phyloP scores from a whole-genome alignment of 495 filamentous ascomycete genomes.

The Aspergillus haitiensis region DNA sequence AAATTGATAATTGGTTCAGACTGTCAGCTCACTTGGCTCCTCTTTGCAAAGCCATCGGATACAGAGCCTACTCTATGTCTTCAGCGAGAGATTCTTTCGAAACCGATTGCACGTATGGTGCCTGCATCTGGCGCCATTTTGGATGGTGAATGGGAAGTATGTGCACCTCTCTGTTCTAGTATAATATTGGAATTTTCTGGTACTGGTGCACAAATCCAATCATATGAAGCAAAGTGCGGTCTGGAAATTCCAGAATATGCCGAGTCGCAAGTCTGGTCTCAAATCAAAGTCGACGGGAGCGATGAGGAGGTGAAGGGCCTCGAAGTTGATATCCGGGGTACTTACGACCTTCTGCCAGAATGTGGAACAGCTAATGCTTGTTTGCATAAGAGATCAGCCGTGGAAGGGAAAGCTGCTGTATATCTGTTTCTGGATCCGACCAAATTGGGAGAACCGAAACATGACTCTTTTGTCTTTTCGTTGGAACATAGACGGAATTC shows the following conservation, averaged over 20 bases:
- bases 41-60: constrained; percentile 50
- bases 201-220: constrained; percentile 23
- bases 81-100: constrained; percentile 47
- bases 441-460: constrained; percentile 39
- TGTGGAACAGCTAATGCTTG: constrained; percentile 67
- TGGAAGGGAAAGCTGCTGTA: constrained; percentile 30
- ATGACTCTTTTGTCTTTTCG: constrained; percentile 69
- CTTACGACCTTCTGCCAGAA: constrained; percentile 54
- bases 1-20: constrained; percentile 47
- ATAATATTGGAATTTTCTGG: constrained; percentile 27
- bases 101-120: constrained; percentile 57
- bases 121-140: constrained; percentile 32
- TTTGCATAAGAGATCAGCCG: constrained; percentile 50
- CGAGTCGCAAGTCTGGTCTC: constrained; percentile 43
- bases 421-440: constrained; percentile 69
- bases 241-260: constrained; percentile 36
- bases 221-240: constrained; percentile 38
- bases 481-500: constrained; percentile 50
- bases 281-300: constrained; percentile 34
- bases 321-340: constrained; percentile 51
- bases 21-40: constrained; percentile 49
- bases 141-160: constrained; percentile 55
- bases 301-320: constrained; percentile 32
- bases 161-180: constrained; percentile 39
- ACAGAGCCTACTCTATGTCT: constrained; percentile 39